phyloP scores from a whole-genome alignment of 179 eudicot species.

The Heliamphora pulchella region DNA sequence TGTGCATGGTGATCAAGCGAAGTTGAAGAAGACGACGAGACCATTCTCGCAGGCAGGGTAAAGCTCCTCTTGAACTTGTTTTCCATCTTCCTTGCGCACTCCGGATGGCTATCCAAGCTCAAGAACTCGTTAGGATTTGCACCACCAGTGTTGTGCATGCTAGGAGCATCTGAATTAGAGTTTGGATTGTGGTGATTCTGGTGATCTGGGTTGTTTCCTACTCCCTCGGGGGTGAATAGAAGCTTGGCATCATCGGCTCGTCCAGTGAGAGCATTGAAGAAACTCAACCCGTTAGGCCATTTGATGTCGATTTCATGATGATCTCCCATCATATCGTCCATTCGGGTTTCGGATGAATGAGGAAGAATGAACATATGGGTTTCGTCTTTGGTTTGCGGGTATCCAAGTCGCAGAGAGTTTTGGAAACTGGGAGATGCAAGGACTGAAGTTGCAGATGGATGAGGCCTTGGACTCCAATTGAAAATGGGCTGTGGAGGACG shows the following conservation, averaged over 20 bases:
- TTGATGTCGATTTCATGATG: constrained; percentile 81
- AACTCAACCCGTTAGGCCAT: constrained; percentile 84
- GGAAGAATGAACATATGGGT: constrained; percentile 78
- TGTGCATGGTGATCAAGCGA: constrained; percentile 64
- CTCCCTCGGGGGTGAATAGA: constrained; percentile 55
- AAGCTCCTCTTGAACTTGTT: constrained; percentile 83
- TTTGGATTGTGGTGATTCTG: constrained; percentile 18
- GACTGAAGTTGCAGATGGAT: constrained; percentile 37
- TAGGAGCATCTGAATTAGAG: too few species aligned
- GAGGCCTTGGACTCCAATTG: constrained; percentile 69
- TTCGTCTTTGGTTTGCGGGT: constrained; percentile 56
- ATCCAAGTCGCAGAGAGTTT: constrained; percentile 41
- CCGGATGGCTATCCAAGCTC: constrained; percentile 60
- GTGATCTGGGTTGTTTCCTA: constrained; percentile 45
- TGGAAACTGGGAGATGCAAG: constrained; percentile 53
- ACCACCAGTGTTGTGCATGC: not conserved
- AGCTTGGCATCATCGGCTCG: constrained; percentile 72
- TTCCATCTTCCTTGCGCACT: constrained; percentile 64
- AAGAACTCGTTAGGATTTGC: constrained; percentile 57
- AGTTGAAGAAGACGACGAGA: constrained; percentile 68
- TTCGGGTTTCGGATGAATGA: constrained; percentile 45
- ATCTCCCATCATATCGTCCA: constrained; percentile 64
- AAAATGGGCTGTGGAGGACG: constrained; percentile 61
- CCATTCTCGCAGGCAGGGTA: constrained; percentile 78
- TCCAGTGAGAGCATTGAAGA: constrained; percentile 80